Evolutionary conservation across 2,329 filamentous ascomycete genomes (phyloP).

Genomic region (Fusarium bulbicola): DNA sequence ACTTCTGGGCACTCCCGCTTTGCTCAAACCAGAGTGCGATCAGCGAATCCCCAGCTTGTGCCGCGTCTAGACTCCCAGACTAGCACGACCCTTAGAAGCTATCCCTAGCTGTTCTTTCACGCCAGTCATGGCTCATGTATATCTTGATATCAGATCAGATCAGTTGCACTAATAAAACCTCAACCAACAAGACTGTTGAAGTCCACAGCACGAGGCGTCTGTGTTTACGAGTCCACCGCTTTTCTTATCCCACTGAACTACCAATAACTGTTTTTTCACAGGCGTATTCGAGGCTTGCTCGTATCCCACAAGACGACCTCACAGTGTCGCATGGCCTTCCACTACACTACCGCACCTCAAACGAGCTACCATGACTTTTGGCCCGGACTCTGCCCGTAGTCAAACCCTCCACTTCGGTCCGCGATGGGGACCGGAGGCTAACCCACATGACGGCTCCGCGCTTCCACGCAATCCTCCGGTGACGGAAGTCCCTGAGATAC

Average conservation of each 20-base stretch:
- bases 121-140: background rate
- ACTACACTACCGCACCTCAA: background rate
- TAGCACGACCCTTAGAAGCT: background rate
- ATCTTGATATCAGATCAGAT: background rate
- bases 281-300: background rate
- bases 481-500: constrained; percentile 1
- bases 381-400: background rate
- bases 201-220: constrained; percentile 21
- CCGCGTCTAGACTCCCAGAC: constrained; percentile 13
- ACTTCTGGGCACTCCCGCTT: constrained; percentile 3
- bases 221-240: constrained; percentile 19
- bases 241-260: background rate
- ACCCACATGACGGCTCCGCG: background rate
- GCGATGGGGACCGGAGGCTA: background rate
- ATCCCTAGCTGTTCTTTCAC: background rate
- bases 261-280: background rate
- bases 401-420: background rate
- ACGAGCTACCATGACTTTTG: background rate
- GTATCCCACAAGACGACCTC: background rate
- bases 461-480: background rate
- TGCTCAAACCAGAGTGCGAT: constrained; percentile 14
- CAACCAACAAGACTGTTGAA: constrained; percentile 17
- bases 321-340: background rate
- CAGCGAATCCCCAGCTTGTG: constrained; percentile 13
- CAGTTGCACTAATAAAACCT: background rate